These are phyloP conservation scores for Aureobasidium sp. DNA, from an alignment of 2,329 filamentous ascomycete species.

Conservation along the genomic window DNA sequence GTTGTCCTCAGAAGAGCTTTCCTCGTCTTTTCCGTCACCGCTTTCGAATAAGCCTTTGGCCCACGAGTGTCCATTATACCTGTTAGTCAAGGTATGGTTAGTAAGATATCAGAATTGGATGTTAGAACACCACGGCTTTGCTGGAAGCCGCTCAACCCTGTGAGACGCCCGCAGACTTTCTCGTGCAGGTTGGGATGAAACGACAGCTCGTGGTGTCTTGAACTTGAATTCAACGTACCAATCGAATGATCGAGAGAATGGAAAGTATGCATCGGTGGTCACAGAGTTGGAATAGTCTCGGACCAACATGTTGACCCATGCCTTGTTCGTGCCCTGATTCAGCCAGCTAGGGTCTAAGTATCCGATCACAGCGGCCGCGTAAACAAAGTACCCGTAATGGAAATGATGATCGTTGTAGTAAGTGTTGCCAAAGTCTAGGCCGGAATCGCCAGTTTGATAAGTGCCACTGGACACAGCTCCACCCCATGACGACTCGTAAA, in stretches of 20 bases:
- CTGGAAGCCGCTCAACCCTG: no score
- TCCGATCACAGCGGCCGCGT: slow-evolving; percentile 75
- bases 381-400: slow-evolving; percentile 77
- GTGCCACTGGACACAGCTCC: slow-evolving; percentile 71
- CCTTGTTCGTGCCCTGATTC: slow-evolving; percentile 53
- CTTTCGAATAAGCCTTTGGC: slow-evolving; percentile 56
- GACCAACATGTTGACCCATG: slow-evolving; percentile 75
- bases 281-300: slow-evolving; percentile 78
- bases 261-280: slow-evolving; percentile 64
- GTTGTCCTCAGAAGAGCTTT: slow-evolving; percentile 83
- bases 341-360: slow-evolving; percentile 73
- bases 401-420: slow-evolving; percentile 67
- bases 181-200: no score
- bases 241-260: slow-evolving; percentile 77
- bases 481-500: slow-evolving; percentile 60
- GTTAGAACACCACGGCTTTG: background rate
- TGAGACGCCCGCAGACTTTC: no score
- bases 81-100: background rate
- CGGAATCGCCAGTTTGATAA: slow-evolving; percentile 67
- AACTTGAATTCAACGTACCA: slow-evolving; percentile 53
- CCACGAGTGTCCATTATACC: background rate
- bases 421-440: slow-evolving; percentile 82
- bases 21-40: slow-evolving; percentile 72
- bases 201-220: no score
- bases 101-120: background rate